Percentiles rank a stretch among this genome's conserved stretches.
Conservation (phyloP, 805 yeast species). For the Cyberlindnera mrakii region DNA sequence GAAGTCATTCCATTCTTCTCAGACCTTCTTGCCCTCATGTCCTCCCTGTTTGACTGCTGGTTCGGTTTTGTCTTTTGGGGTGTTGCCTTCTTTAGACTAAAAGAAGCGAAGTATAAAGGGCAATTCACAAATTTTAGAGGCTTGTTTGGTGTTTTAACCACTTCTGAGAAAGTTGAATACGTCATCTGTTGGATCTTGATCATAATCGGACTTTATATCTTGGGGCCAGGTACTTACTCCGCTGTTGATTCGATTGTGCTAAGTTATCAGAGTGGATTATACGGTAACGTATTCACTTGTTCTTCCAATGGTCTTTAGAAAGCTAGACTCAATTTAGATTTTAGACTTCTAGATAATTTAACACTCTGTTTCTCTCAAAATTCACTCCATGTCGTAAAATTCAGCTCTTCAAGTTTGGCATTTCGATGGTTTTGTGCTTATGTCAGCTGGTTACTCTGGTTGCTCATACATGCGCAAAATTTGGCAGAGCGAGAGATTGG, state of each 20-base stretch:
- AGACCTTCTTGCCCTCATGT: slow-evolving; percentile 51
- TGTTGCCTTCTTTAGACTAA: slow-evolving; percentile 45
- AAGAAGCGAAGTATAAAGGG: slow-evolving; percentile 28
- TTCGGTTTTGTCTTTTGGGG: slow-evolving; percentile 63
- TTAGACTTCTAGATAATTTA: not conserved
- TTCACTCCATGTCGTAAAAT: too few species aligned
- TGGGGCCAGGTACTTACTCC: slow-evolving; percentile 57
- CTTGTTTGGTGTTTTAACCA: slow-evolving; percentile 25
- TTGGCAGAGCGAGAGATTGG: too few species aligned
- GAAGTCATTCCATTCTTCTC: slow-evolving; percentile 62
- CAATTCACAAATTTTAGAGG: slow-evolving; percentile 21
- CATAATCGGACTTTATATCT: slow-evolving; percentile 42
- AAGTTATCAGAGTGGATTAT: slow-evolving; percentile 41
- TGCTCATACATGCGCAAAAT: too few species aligned
- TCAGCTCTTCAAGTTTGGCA: too few species aligned
- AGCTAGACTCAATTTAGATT: not conserved
- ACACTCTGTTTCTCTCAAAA: too few species aligned
- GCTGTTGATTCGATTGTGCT: slow-evolving; percentile 48
- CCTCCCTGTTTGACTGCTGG: slow-evolving; percentile 60
- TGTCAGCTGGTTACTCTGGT: too few species aligned
- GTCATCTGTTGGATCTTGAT: slow-evolving; percentile 33
- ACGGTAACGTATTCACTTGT: slow-evolving; percentile 49
- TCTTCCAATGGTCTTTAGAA: slow-evolving; percentile 33
- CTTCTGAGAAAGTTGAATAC: slow-evolving; percentile 32
- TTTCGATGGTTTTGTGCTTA: too few species aligned